These are phyloP conservation scores for Neocallimastix lanati DNA, from an alignment of 192 early-diverging fungal genomes.

Conservation along the genomic window DNA sequence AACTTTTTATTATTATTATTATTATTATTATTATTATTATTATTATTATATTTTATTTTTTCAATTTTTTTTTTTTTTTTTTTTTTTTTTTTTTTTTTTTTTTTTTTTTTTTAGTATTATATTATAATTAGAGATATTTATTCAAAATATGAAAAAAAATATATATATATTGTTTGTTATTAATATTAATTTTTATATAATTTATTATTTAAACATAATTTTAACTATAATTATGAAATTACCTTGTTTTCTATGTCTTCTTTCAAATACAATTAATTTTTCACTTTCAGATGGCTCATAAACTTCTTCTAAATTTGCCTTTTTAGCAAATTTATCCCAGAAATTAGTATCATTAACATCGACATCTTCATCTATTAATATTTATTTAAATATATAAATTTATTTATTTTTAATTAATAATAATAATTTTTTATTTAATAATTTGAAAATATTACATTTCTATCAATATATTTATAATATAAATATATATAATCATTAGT, in stretches of 20 bases:
- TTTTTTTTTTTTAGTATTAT: background rate
- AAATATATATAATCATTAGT: background rate
- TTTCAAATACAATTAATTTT: conserved; percentile 44
- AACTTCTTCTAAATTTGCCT: conserved; percentile 48
- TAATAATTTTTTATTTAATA: background rate
- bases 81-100: conserved; percentile 1
- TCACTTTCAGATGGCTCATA: conserved; percentile 25
- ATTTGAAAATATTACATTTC: no score
- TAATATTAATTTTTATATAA: no score
- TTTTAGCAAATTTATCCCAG: conserved; percentile 73
- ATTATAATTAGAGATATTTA: no score
- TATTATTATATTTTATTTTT: conserved; percentile 33
- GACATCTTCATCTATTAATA: conserved; percentile 22
- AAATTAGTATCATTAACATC: conserved; percentile 73
- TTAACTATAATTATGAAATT: background rate
- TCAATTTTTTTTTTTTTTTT: conserved; percentile 7
- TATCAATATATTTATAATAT: no score
- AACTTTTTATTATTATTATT: conserved; percentile 9
- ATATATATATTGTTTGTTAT: no score
- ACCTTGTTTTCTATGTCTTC: conserved; percentile 44
- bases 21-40: conserved; percentile 20
- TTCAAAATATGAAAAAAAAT: no score
- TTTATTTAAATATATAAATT: conserved; percentile 6
- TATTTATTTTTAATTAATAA: background rate
- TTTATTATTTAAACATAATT: no score